Base-by-base conservation (phyloP, 352 stramenopile species). In the Phytophthora pistaciae region DNA sequence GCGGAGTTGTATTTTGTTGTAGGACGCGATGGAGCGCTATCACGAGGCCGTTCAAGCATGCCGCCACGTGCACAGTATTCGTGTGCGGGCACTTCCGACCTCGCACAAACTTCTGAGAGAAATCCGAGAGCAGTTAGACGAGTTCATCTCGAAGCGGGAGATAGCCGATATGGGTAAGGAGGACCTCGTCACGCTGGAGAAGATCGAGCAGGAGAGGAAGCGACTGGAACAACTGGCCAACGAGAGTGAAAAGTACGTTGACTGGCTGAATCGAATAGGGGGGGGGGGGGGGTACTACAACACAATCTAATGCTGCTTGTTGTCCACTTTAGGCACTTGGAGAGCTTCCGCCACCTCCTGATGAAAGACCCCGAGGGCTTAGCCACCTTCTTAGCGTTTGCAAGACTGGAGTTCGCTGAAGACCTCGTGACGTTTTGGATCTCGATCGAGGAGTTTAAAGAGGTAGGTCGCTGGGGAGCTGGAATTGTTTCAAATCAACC, bases 401-500 rank as follows among this genome's bases (percentile, higher is more conserved):
- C 76, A 5, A 73, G 65, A 11, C 65, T 64, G 23, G 83, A 93
- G 46, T 89, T 93, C 46, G 77, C 78, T 7, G 79, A 91, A 23
- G 82, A 91, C 21, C 58, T 90, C 6, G 66, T 90, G 14, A 64
- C 53, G 7, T 91, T 91, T 55, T 93, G 85, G 84, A 74, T 89
- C 25, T 83, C 75, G 9, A 77, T 91, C n/a, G 82, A 91, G 40
- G 60, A 82, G 14, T 86, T 77, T 42, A 91, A 88, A 56, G 67
- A 80, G 74, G 78, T 88, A 54, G 48, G 42, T 11, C 7, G 42
- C 42, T 44, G 38, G 10, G 8, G 21, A 49, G 14, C 16, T 10
- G 42, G 18, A 11, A 20, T 49, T 20, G 6, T 33, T 33, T 33
- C 29, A 8, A 9, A 8, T 33, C 10, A 1, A 33, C 10, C 29